phyloP scores from a whole-genome alignment of 1,284 basidiomycete genomes.

The Erythrobasidium hasegawianum region DNA sequence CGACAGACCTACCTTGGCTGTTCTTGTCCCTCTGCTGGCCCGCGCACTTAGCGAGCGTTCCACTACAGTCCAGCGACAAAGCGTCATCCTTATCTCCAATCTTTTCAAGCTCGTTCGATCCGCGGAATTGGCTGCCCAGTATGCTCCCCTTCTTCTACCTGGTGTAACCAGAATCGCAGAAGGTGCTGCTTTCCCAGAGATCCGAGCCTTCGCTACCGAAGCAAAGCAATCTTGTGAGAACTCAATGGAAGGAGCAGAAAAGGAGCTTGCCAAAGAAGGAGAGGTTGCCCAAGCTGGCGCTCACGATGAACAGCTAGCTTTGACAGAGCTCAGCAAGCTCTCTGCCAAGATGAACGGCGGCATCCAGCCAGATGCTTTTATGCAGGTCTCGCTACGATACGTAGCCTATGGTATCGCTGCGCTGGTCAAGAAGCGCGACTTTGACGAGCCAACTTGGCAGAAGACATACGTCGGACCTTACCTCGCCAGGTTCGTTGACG shows the following conservation, averaged over 20 bases:
- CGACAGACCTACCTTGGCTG: conserved; percentile 89
- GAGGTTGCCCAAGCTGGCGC: conserved; percentile 40
- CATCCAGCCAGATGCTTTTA: conserved; percentile 47
- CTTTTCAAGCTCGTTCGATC: conserved; percentile 96
- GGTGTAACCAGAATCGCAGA: conserved; percentile 88
- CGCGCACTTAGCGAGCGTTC: conserved; percentile 94
- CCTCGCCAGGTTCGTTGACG: conserved; percentile 52
- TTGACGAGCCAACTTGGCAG: conserved; percentile 67
- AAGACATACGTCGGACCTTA: conserved; percentile 68
- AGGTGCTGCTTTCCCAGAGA: conserved; percentile 94
- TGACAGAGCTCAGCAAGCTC: conserved; percentile 59
- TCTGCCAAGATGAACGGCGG: conserved; percentile 42
- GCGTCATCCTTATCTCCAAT: conserved; percentile 92
- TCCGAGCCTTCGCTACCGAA: conserved; percentile 74
- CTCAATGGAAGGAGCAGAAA: conserved; percentile 43
- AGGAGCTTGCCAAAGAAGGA: conserved; percentile 42
- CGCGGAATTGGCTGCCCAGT: conserved; percentile 80
- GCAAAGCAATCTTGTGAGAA: conserved; percentile 42
- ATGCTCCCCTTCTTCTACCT: conserved; percentile 82
- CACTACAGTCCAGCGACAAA: conserved; percentile 67
- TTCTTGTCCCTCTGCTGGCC: conserved; percentile 85
- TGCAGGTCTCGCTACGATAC: conserved; percentile 59
- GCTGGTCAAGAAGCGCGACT: conserved; percentile 65
- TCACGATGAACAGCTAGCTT: conserved; percentile 42
- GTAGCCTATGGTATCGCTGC: conserved; percentile 71